A percentile compares a stretch with the other conserved stretches of the same genome.
Conservation (phyloP, 2,329 filamentous ascomycete genomes). For the Aspergillus fumigatiaffinis region DNA sequence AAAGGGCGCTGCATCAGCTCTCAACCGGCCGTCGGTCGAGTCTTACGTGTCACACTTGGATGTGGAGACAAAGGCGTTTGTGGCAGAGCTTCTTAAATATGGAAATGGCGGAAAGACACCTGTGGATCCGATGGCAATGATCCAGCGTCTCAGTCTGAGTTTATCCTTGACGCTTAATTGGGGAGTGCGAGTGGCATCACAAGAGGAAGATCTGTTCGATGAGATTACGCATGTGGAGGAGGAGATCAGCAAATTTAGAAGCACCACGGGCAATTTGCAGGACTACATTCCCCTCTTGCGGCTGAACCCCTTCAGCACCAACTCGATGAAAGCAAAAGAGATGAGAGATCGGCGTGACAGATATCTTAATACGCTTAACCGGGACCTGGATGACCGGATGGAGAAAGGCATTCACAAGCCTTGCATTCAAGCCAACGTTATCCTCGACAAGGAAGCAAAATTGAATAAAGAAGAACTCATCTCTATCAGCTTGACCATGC, state of each 20-base stretch:
- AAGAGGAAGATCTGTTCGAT: conserved; percentile 60
- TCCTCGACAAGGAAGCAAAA: conserved; percentile 60
- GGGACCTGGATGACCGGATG: conserved; percentile 58
- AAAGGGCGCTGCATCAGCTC: conserved; percentile 62
- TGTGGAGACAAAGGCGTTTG: conserved; percentile 59
- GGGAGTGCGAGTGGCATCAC: conserved; percentile 58
- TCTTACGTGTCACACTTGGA: conserved; percentile 62
- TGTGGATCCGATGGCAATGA: conserved; percentile 65
- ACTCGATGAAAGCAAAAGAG: conserved; percentile 56
- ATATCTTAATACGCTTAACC: conserved; percentile 56
- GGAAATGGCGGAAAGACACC: conserved; percentile 52
- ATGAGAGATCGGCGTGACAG: conserved; percentile 58
- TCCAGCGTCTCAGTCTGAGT: conserved; percentile 61
- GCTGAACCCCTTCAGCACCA: conserved; percentile 60
- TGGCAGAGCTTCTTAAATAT: conserved; percentile 57
- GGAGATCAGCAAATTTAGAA: conserved; percentile 67
- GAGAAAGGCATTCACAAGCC: conserved; percentile 57
- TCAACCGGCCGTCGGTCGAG: conserved; percentile 62
- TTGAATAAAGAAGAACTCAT: conserved; percentile 61
- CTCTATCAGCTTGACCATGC: conserved; percentile 65
- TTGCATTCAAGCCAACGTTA: conserved; percentile 65
- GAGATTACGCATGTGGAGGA: conserved; percentile 74
- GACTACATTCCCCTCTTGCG: conserved; percentile 73
- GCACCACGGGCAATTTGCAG: conserved; percentile 75
- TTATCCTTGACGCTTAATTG: conserved; percentile 63